These are phyloP conservation scores for Umbelopsis ramanniana DNA, from an alignment of 192 early-diverging fungal genomes.

Conservation along the genomic window DNA sequence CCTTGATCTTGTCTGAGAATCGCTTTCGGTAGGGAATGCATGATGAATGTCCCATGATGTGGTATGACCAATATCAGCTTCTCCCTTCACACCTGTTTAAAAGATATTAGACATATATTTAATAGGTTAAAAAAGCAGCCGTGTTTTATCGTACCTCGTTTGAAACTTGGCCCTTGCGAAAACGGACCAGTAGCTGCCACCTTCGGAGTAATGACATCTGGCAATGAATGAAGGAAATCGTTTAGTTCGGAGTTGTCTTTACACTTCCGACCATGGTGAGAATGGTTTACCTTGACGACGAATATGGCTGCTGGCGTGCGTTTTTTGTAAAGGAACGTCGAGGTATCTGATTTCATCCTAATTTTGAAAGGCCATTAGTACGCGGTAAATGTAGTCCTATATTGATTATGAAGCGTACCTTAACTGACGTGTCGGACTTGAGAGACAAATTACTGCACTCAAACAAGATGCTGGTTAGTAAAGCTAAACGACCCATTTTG, in stretches of 20 bases:
- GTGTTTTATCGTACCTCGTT: background rate
- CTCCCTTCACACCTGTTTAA: background rate
- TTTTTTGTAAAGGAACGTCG: background rate
- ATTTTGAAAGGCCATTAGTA: background rate
- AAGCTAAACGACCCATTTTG: background rate
- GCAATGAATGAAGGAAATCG: background rate
- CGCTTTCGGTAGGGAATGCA: background rate
- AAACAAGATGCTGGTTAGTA: background rate
- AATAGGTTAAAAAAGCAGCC: background rate
- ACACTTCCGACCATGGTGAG: background rate
- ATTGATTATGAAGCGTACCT: background rate
- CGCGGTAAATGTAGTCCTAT: background rate
- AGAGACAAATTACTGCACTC: background rate
- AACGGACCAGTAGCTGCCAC: background rate
- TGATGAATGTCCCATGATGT: no score
- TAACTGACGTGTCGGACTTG: background rate
- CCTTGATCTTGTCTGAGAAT: background rate
- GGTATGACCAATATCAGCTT: no score
- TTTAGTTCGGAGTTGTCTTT: background rate
- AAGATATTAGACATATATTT: background rate
- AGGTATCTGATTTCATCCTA: background rate
- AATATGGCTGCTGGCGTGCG: background rate
- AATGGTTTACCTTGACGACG: conserved; percentile 7
- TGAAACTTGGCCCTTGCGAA: background rate
- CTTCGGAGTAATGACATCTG: background rate